phyloP scores from a whole-genome alignment of 2,329 filamentous ascomycete species.

The Fusarium torreyae region DNA sequence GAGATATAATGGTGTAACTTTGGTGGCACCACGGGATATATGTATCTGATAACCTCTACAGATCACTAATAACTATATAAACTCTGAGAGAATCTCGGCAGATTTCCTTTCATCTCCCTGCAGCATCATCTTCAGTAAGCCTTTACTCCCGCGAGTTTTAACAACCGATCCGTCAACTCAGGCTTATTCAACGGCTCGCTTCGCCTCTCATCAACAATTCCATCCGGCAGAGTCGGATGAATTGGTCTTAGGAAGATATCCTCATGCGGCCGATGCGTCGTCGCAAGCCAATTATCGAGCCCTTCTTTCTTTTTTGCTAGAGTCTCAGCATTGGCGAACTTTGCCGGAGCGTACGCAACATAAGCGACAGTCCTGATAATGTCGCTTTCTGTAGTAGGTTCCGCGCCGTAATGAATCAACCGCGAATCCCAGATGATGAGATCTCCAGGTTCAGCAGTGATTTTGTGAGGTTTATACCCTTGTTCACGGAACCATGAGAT shows the following conservation, averaged over 20 bases:
- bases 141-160: not conserved
- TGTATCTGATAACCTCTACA: too few relatives aligned
- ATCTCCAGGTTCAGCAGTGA: slow-evolving; percentile 1
- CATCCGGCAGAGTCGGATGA: not conserved
- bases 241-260: not conserved
- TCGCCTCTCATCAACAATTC: not conserved
- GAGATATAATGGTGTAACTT: too few relatives aligned
- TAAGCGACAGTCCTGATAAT: slow-evolving; percentile 7
- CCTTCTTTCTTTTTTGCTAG: not conserved
- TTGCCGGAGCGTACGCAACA: not conserved
- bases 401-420: slow-evolving; percentile 5
- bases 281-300: not conserved
- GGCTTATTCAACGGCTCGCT: not conserved
- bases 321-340: not conserved
- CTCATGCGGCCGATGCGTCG: not conserved
- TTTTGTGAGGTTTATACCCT: not conserved
- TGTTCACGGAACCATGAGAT: not conserved
- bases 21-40: too few relatives aligned
- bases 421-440: slow-evolving; percentile 11
- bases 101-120: too few relatives aligned
- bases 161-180: not conserved
- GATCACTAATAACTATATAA: too few relatives aligned
- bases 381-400: not conserved
- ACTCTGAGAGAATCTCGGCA: too few relatives aligned
- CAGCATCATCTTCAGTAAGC: too few relatives aligned